phyloP scores from a whole-genome alignment of 2,329 filamentous ascomycete species.

The Cercospora sojina region DNA sequence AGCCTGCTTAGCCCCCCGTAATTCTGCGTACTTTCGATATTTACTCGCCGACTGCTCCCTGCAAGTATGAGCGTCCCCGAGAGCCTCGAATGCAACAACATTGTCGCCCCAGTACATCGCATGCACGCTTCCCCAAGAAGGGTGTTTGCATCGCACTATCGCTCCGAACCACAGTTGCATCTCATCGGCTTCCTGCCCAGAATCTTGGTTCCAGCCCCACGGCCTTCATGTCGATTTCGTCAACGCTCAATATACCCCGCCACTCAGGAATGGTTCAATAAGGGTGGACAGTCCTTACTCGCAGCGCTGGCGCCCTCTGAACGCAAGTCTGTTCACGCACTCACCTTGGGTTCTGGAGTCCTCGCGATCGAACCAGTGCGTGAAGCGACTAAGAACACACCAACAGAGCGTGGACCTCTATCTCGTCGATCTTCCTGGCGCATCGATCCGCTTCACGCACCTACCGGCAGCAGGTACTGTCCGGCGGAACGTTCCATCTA shows the following conservation, averaged over 20 bases:
- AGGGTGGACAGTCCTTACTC: background rate
- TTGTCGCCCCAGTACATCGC: background rate
- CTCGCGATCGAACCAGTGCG: background rate
- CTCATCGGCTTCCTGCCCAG: background rate
- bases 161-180: conserved; percentile 1
- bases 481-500: background rate
- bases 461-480: background rate
- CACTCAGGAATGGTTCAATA: background rate
- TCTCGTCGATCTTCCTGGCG: background rate
- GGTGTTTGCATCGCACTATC: conserved; percentile 2
- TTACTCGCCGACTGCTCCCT: conserved; percentile 1
- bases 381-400: background rate
- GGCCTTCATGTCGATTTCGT: background rate
- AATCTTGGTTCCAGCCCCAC: background rate
- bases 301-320: background rate
- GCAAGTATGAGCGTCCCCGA: conserved; percentile 3
- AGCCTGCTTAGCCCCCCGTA: background rate
- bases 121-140: background rate
- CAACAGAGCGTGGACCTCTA: background rate
- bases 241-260: background rate
- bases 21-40: background rate
- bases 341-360: background rate
- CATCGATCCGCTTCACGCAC: background rate
- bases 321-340: background rate
- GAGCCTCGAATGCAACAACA: conserved; percentile 2